These are phyloP conservation scores for Cyclotella choctawhatcheeana DNA, from an alignment of 108 stramenopile genomes.

Conservation along the genomic window DNA sequence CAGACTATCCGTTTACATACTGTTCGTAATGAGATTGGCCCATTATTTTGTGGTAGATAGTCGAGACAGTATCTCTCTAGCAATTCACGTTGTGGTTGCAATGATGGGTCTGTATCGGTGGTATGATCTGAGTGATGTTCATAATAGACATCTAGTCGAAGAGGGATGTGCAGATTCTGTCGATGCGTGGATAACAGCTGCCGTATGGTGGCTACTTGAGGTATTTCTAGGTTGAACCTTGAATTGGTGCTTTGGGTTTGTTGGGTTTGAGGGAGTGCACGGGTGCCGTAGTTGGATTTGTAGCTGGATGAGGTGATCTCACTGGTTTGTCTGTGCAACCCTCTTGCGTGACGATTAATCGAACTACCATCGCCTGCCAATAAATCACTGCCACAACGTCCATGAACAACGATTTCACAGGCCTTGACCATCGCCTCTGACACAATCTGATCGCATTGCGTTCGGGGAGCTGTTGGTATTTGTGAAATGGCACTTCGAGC, in stretches of 20 bases:
- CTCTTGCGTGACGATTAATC: too few species aligned
- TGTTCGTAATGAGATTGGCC: constrained; percentile 55
- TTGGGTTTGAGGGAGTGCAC: constrained; percentile 6
- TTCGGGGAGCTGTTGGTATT: constrained; percentile 45
- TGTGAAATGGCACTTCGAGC: not conserved
- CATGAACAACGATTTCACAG: constrained; percentile 78
- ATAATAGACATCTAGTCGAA: constrained; percentile 88
- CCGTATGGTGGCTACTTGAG: constrained; percentile 65
- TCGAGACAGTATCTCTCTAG: constrained; percentile 89
- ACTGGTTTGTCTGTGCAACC: not conserved
- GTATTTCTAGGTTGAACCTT: constrained; percentile 77
- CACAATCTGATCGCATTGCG: constrained; percentile 90
- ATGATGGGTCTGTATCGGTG: not conserved
- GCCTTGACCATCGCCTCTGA: constrained; percentile 89
- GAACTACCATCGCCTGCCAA: too few species aligned
- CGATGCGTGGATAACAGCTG: constrained; percentile 58
- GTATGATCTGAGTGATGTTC: constrained; percentile 56
- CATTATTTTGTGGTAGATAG: constrained; percentile 42
- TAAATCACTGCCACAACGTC: constrained; percentile 65
- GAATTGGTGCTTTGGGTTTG: constrained; percentile 30
- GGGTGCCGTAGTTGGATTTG: not conserved
- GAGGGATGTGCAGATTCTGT: constrained; percentile 67
- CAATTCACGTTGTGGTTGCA: constrained; percentile 56
- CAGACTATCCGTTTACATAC: constrained; percentile 80
- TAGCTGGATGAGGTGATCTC: not conserved